Base-by-base conservation (phyloP, 805 yeast genomes). In the Wickerhamomyces chaumierensis region DNA sequence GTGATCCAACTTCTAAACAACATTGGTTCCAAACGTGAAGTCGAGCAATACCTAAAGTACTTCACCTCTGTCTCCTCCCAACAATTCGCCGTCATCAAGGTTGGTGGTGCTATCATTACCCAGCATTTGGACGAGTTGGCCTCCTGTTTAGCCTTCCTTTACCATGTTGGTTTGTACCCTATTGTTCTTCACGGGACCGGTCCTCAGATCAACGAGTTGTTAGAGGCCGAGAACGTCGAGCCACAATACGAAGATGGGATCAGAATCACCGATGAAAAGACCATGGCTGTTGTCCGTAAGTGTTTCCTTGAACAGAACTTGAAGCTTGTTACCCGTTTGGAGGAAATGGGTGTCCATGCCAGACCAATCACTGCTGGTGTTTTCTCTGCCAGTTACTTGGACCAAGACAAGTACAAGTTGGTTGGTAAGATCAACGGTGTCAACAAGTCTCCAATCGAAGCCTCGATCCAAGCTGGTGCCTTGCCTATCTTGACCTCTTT, bases 361-460 rank as follows among this genome's bases (percentile, higher is more conserved):
- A 77, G 99, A 62, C 99, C 99, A 41, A 90, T 92, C 52, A 92
- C 96, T 19, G 90, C 94, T 31, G 99, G 99, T 53, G 97, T 92
- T 15, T 92, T 92, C 65, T 74, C 80, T 40, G 99, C 98, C 35
- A 83, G 84, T 32, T 92, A 85, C 61, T 69, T 92, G 49, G 95
- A 92, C 60, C 73, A 85, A 60, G 86, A 80, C 11, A 88, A 86
- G 62, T 92, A 92, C 63, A 78, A 88, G 56, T 70, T 92, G 38
- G 99, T 92, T 37, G 99, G 99, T 36, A 78, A 82, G 55, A 82
- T 92, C 58, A 76, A 74, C 38, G 73, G 80, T 35, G 96, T 92
- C 31, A 82, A 85, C 64, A 90, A 86, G 59, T 77, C 82, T 5
- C 82, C 95, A 33, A 80, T 90, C 41, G 96, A 90, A 60, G 94